Base-by-base conservation (phyloP, 176 grass and related monocot species). In the Avena atlantica region DNA sequence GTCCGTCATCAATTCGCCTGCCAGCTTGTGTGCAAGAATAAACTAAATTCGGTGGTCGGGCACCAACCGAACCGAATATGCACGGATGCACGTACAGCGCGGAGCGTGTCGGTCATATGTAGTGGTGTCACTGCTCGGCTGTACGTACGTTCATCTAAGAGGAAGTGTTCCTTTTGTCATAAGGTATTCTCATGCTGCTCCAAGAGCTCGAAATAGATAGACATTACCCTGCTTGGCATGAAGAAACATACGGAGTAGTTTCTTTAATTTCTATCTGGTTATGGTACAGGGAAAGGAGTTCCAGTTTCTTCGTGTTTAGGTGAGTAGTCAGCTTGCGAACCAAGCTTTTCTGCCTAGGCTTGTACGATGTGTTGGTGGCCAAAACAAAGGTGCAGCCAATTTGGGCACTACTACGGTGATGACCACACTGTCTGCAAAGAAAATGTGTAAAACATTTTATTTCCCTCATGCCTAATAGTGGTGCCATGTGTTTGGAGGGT, bases 11-110 rank as follows among this genome's bases (percentile, higher is more conserved):
- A 25, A 25, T 16, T 44, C 1, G 12, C 21, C 70, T 74, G 47
- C 72, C 12, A 23, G 6, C 45, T 75, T 31, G 73, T 53, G 73
- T 0, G 13, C 48, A 12, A 12, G 1, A 34, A 19, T 53, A 31
- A 19, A 17, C 50, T 19, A 77, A 34, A 11, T 20, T 55, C 14
- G 8, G 50, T 76, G 49, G 74, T 77, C 74, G 74, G 1, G 3
- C 50, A 77, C 49, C 74, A 34, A 36, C 74, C 74, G 50, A 77
- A 20, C 74, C 50, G 50, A 56, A 77, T 56, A 77, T 12, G 25
- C 74, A 77, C 49, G 74, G 14, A 55, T 9, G 49, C 31, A 40
- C 34, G 64, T 2, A 70, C 15, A 70, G 8, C 66, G 15, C 31
- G 9, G 64, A 68, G 25, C 5, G 1, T 66, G 1, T 66, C 15